Evolutionary conservation across 306 rosid species (phyloP).

Genomic region (Vigna angularis): DNA sequence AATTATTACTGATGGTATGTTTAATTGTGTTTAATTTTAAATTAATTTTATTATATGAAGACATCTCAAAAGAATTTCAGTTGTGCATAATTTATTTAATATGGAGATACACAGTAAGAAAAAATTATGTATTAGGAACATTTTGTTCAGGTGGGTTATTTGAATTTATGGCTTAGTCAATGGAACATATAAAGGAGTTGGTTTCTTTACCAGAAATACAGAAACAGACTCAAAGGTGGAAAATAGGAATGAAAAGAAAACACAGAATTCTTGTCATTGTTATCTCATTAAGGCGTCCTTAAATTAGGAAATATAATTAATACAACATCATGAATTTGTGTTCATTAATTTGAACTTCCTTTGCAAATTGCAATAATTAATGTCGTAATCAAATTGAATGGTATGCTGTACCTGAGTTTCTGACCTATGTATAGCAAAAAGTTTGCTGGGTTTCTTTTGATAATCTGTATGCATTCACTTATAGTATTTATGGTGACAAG

Average conservation of each 20-base stretch:
- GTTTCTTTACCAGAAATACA: not conserved
- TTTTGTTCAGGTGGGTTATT: not conserved
- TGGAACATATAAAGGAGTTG: not conserved
- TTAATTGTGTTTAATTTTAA: not conserved
- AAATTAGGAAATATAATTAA: not conserved
- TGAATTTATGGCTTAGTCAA: not conserved
- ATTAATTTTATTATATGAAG: not conserved
- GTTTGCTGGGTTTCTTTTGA: too few species aligned
- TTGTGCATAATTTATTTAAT: not conserved
- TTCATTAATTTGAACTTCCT: not conserved
- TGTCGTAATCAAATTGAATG: not conserved
- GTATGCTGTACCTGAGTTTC: too few species aligned
- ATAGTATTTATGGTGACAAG: not conserved
- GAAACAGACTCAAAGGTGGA: not conserved
- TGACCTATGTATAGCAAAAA: too few species aligned
- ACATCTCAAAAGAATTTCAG: not conserved
- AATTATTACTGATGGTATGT: not conserved
- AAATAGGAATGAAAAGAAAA: not conserved
- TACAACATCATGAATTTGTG: not conserved
- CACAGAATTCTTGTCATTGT: not conserved
- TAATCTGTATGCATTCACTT: not conserved
- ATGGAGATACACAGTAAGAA: too few species aligned
- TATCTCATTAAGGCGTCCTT: not conserved
- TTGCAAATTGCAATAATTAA: not conserved
- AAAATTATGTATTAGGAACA: too few species aligned